phyloP scores from a whole-genome alignment of 2,329 filamentous ascomycete genomes.

The Dothideomycetes sp. region DNA sequence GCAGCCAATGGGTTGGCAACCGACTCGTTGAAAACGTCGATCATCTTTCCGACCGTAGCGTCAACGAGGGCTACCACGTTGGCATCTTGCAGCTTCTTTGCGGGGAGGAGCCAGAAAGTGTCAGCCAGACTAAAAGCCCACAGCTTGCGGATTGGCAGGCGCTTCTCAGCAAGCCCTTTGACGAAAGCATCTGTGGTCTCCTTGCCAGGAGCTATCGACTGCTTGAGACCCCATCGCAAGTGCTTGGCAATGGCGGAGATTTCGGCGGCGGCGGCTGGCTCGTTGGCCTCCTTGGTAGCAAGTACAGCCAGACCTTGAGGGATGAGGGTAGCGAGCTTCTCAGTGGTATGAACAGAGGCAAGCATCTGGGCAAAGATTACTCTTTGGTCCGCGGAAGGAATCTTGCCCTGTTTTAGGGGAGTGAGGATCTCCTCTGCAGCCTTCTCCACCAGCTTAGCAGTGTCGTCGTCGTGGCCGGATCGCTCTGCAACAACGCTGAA shows the following conservation, averaged over 20 bases:
- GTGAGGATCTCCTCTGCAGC: slow-evolving; percentile 66
- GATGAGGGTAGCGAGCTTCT: slow-evolving; percentile 54
- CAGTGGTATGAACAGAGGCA: slow-evolving; percentile 48
- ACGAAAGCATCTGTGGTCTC: slow-evolving; percentile 57
- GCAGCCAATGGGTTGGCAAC: slow-evolving; percentile 66
- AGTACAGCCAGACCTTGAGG: slow-evolving; percentile 55
- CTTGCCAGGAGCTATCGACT: slow-evolving; percentile 52
- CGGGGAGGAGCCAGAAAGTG: slow-evolving; percentile 50
- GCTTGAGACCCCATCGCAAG: slow-evolving; percentile 50
- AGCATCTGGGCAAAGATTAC: slow-evolving; percentile 75
- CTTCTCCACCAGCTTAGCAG: slow-evolving; percentile 45
- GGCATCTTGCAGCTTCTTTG: slow-evolving; percentile 36
- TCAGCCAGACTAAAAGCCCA: slow-evolving; percentile 72
- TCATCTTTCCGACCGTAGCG: slow-evolving; percentile 42
- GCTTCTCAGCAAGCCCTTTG: slow-evolving; percentile 82
- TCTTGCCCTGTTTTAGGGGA: slow-evolving; percentile 73
- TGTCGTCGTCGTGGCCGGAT: slow-evolving; percentile 40
- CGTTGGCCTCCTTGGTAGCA: slow-evolving; percentile 78
- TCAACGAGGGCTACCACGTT: slow-evolving; percentile 36
- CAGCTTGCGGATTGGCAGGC: slow-evolving; percentile 60
- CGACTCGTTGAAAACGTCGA: slow-evolving; percentile 68
- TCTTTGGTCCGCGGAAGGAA: slow-evolving; percentile 76
- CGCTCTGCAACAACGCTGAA: slow-evolving; percentile 60
- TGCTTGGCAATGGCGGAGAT: slow-evolving; percentile 60
- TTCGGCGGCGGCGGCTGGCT: slow-evolving; percentile 67